Evolutionary conservation across 2,329 filamentous ascomycete genomes (phyloP).

Genomic region (Podosphaera fusca): DNA sequence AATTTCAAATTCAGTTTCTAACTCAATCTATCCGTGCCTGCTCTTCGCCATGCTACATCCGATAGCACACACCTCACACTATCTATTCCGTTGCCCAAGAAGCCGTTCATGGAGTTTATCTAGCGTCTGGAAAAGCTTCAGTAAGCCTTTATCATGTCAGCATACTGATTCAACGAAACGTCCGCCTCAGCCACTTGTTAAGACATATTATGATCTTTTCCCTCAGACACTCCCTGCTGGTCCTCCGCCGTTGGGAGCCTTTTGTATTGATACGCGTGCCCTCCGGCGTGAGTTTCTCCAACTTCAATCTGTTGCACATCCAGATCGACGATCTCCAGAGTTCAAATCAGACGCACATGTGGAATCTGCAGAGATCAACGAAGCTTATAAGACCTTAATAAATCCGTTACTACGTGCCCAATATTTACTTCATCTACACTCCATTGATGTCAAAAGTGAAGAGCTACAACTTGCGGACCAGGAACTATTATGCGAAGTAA

Average conservation of each 20-base stretch:
- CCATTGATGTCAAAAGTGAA: constrained; percentile 58
- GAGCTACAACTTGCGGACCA: constrained; percentile 37
- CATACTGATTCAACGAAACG: too few relatives aligned
- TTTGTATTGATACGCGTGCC: constrained; percentile 44
- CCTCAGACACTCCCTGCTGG: constrained; percentile 53
- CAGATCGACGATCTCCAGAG: constrained; percentile 31
- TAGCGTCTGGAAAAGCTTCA: too few relatives aligned
- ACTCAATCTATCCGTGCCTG: too few relatives aligned
- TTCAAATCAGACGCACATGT: constrained; percentile 44
- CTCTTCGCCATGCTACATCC: too few relatives aligned
- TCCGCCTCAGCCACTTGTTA: constrained; percentile 3
- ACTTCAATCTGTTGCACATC: constrained; percentile 56
- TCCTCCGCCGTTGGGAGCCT: constrained; percentile 55
- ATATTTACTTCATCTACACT: constrained; percentile 51
- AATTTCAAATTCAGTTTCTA: too few relatives aligned
- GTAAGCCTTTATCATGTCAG: too few relatives aligned
- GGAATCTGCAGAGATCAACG: constrained; percentile 65
- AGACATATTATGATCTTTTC: constrained; percentile 73
- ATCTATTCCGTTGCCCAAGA: too few relatives aligned
- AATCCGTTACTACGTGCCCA: constrained; percentile 68
- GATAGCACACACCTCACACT: too few relatives aligned
- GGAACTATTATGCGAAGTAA: constrained; percentile 51
- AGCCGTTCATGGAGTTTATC: too few relatives aligned
- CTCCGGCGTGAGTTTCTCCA: constrained; percentile 71
- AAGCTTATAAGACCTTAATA: constrained; percentile 67